phyloP scores from a whole-genome alignment of 2,329 filamentous ascomycete species.

The Cladorrhinum sp. region DNA sequence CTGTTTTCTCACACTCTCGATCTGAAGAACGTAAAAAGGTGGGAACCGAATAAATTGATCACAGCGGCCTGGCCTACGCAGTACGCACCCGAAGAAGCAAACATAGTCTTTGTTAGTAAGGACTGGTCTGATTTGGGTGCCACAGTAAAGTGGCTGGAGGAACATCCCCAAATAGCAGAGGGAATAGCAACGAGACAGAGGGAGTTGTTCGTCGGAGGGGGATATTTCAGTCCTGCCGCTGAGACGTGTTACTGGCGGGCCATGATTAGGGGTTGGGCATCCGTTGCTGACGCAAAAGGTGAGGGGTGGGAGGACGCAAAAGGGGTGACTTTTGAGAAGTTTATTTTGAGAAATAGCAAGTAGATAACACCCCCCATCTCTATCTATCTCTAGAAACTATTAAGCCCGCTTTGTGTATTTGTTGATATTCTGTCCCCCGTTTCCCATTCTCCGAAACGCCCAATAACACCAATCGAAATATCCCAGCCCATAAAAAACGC shows the following conservation, averaged over 20 bases:
- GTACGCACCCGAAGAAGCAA: conserved; percentile 38
- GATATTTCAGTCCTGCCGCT: conserved; percentile 48
- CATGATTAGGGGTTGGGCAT: conserved; percentile 46
- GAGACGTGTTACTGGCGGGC: conserved; percentile 54
- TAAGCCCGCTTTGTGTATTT: no score
- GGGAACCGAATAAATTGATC: conserved; percentile 26
- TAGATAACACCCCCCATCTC: neutral
- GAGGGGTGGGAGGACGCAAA: conserved; percentile 35
- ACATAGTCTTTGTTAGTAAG: conserved; percentile 48
- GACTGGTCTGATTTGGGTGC: conserved; percentile 52
- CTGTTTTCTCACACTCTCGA: conserved; percentile 39
- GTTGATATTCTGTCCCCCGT: no score
- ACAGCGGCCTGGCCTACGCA: conserved; percentile 39
- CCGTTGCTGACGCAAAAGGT: conserved; percentile 38
- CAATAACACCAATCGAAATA: no score
- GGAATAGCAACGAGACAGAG: conserved; percentile 49
- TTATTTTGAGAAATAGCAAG: conserved; percentile 31
- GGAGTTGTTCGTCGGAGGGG: conserved; percentile 40
- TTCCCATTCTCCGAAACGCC: neutral
- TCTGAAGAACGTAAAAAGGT: conserved; percentile 16
- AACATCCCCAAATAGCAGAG: conserved; percentile 41
- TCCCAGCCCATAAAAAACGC: neutral
- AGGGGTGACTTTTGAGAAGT: conserved; percentile 41
- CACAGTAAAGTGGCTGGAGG: conserved; percentile 45
- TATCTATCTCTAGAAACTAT: no score